Evolutionary conservation across 2,329 filamentous ascomycete genomes (phyloP), one percentile per base, ranked within the genome.

Genomic region (Calonectria hawksworthii): DNA sequence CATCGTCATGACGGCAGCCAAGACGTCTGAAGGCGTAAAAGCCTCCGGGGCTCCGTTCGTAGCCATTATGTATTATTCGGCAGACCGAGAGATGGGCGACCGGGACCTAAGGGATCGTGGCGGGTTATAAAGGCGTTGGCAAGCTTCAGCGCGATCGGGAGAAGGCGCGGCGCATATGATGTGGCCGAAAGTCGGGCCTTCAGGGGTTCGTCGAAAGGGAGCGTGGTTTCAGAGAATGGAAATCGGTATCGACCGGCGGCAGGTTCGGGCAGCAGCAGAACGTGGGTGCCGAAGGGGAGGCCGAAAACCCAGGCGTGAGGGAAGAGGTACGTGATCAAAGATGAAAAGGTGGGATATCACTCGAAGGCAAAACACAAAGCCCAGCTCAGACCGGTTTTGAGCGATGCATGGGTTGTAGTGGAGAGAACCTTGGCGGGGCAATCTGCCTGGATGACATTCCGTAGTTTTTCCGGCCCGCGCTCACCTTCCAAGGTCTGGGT

Each of bases 1-100:
- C 96, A 99, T 98, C 77, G 96, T 97, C 83, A 93, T 92, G 86
- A 99, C 93, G 77, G 96, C 97, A 80, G 94, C 93, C 81, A 99
- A 90, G 80, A 99, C 95, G 83, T 89, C 88, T 59, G 87, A 86
- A 77, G 95, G 94, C 86, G 92, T 92, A 87, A 97, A 98, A 85
- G 92, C 91, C 87, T 94, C 92, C 85, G 92, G 90, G 78, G 89
- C 87, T 79, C 89, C 88, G 84, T 90, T 92, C 81, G 90, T 86
- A 83, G 94, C 93, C 94, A 96, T 96, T 84, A 77, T 54, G 72
- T 75, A 76, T 75, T 75, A 74, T 73, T 72, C 61, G 69, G 70
- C 54, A 47, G 69, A 47, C 47, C 68, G 30, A 23, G 21, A 54
- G 70, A 70, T 23, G 59, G 73, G 66, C 75, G 77, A 76, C 30